These are phyloP conservation scores for Immersiporthe knoxdaviesiana DNA, from an alignment of 2,329 filamentous ascomycete species.

Conservation along the genomic window DNA sequence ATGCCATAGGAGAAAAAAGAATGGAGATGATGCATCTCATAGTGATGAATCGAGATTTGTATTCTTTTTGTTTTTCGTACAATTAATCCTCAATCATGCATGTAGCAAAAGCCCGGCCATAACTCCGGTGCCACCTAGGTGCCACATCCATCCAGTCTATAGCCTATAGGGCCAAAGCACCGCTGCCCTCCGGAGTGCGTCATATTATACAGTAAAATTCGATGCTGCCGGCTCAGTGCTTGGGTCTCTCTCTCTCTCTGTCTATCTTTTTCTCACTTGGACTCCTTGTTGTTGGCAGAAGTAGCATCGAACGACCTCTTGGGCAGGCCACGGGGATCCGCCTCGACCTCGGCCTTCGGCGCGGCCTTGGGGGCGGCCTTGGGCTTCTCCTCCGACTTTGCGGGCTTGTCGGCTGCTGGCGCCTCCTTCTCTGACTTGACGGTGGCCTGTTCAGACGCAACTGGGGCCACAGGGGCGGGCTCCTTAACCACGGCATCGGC, in stretches of 20 bases:
- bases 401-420: background rate
- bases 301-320: constrained; percentile 40
- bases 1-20: too few relatives aligned
- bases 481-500: constrained; percentile 22
- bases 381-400: background rate
- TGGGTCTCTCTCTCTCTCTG: too few relatives aligned
- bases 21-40: background rate
- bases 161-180: background rate
- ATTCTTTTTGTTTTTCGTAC: background rate
- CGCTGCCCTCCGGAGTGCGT: constrained; percentile 31
- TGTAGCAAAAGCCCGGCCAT: background rate
- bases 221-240: background rate
- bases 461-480: constrained; percentile 10
- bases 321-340: constrained; percentile 30
- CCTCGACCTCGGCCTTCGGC: constrained; percentile 16
- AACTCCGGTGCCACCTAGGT: constrained; percentile 4
- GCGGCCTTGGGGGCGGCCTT: constrained; percentile 6
- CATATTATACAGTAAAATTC: constrained; percentile 35
- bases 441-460: background rate
- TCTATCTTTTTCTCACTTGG: constrained; percentile 2
- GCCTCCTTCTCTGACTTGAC: constrained; percentile 6
- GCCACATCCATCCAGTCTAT: background rate
- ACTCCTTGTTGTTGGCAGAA: constrained; percentile 36
- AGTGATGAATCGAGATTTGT: constrained; percentile 14
- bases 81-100: background rate